These are phyloP conservation scores for Drechmeria coniospora DNA, from an alignment of 2,329 filamentous ascomycete species.

Conservation along the genomic window DNA sequence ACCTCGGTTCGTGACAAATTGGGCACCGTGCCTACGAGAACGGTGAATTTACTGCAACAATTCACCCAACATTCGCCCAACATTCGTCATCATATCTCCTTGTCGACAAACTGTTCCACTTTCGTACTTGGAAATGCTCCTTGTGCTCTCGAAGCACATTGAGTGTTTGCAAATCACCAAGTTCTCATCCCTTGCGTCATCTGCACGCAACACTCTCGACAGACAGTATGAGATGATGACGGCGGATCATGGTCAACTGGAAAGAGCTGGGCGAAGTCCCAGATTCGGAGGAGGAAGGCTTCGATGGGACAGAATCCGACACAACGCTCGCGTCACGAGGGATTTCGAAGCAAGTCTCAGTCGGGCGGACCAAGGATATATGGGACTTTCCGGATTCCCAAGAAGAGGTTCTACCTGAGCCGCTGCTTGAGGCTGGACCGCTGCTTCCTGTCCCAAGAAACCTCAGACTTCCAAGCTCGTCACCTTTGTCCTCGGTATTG, in stretches of 20 bases:
- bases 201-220: neutral
- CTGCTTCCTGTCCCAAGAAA: slow-evolving; percentile 1
- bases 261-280: slow-evolving; percentile 34
- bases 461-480: slow-evolving; percentile 11
- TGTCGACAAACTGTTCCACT: no score
- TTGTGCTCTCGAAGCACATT: no score
- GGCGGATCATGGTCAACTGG: slow-evolving; percentile 28
- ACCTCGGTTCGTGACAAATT: no score
- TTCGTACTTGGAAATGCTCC: no score
- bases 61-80: no score
- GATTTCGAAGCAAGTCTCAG: neutral
- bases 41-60: no score
- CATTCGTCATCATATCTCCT: no score
- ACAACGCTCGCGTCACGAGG: neutral
- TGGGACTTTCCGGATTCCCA: slow-evolving; percentile 22
- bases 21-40: no score
- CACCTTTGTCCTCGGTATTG: slow-evolving; percentile 19
- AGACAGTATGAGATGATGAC: slow-evolving; percentile 11
- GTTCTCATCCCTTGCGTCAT: slow-evolving; percentile 2
- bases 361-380: slow-evolving; percentile 9
- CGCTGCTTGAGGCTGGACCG: no score
- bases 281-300: slow-evolving; percentile 33
- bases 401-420: slow-evolving; percentile 6
- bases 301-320: slow-evolving; percentile 19
- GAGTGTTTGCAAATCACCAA: no score